A percentile compares a stretch with the other conserved stretches of the same genome.
Conservation (phyloP, 768 basidiomycete genomes). For the Suillus luteus region DNA sequence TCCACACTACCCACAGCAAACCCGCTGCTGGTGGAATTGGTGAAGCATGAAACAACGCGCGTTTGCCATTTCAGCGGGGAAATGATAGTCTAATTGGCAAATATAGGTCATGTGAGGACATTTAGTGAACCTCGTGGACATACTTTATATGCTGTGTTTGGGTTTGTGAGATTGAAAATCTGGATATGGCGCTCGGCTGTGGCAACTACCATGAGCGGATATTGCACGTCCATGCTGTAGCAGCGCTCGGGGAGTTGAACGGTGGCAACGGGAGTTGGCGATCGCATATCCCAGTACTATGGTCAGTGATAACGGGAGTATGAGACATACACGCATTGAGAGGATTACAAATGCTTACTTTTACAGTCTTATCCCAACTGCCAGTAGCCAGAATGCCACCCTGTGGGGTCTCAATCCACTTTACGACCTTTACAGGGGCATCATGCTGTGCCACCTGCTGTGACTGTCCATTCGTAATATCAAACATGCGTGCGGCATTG, state of each 20-base stretch:
- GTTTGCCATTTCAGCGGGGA: constrained; percentile 96
- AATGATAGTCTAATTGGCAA: constrained; percentile 57
- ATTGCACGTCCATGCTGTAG: constrained; percentile 82
- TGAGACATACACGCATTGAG: constrained; percentile 3
- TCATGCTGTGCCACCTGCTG: constrained; percentile 90
- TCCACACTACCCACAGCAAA: constrained; percentile 88
- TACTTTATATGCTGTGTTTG: constrained; percentile 78
- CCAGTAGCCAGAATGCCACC: constrained; percentile 86
- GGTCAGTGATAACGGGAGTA: not conserved
- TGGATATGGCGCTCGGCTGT: constrained; percentile 92
- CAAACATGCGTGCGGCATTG: constrained; percentile 93
- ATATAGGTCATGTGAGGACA: constrained; percentile 7
- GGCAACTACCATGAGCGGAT: constrained; percentile 86
- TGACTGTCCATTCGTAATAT: constrained; percentile 79
- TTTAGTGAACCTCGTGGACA: constrained; percentile 17
- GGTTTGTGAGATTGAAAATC: constrained; percentile 85
- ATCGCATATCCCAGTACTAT: constrained; percentile 94
- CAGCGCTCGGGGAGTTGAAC: constrained; percentile 89
- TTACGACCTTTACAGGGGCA: constrained; percentile 80
- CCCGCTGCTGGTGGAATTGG: constrained; percentile 62
- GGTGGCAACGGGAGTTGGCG: constrained; percentile 71
- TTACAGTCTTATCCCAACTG: constrained; percentile 97
- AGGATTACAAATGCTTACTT: constrained; percentile 49
- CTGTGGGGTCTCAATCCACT: constrained; percentile 77
- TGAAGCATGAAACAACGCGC: constrained; percentile 82